Conservation (phyloP, 31 red algal genomes). For the Porphyra umbilicalis region DNA sequence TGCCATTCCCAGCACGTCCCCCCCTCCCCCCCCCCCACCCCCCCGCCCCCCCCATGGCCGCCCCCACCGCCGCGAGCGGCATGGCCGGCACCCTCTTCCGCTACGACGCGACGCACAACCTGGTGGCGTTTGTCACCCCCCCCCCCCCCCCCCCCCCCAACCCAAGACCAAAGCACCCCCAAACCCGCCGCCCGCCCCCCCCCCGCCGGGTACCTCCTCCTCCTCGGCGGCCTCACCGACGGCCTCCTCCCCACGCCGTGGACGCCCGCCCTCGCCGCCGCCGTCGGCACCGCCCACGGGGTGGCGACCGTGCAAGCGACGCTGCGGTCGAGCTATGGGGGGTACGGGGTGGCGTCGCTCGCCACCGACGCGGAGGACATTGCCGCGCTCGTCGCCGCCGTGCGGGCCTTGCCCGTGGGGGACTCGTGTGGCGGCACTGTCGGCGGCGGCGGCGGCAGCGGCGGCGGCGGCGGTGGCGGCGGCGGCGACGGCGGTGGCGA, state of each 20-base stretch:
- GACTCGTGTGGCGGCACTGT: too few species aligned
- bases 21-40: too few species aligned
- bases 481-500: neutral
- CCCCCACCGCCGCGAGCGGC: neutral
- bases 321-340: neutral
- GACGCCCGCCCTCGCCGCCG: neutral
- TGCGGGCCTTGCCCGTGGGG: neutral
- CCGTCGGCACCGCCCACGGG: neutral
- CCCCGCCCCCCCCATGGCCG: too few species aligned
- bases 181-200: neutral
- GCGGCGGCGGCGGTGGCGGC: neutral
- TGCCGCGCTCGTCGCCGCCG: neutral
- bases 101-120: neutral
- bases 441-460: too few species aligned
- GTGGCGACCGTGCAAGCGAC: neutral
- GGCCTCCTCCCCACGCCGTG: neutral
- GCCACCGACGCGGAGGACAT: neutral
- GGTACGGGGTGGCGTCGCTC: neutral
- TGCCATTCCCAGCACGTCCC: too few species aligned
- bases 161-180: too few species aligned
- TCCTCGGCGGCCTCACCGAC: neutral
- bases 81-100: neutral
- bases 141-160: neutral
- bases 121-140: neutral
- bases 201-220: neutral